These are phyloP conservation scores for Microsporum audouinii DNA, from an alignment of 2,329 filamentous ascomycete genomes.

Conservation along the genomic window DNA sequence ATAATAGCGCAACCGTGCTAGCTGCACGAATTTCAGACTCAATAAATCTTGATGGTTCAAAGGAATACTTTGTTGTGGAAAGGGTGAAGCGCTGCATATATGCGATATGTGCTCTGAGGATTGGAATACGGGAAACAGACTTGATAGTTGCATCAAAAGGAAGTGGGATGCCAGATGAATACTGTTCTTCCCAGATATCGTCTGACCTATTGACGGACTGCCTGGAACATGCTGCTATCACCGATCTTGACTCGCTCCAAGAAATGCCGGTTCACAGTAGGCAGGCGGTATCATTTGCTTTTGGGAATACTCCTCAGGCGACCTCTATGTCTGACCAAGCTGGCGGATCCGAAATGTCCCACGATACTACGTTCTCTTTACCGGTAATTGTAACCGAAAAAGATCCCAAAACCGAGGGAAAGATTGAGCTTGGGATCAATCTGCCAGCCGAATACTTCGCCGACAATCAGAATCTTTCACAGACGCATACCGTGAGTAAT, in stretches of 20 bases:
- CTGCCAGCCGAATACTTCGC: background rate
- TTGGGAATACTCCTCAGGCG: constrained; percentile 13
- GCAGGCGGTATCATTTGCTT: constrained; percentile 23
- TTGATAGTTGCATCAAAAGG: constrained; percentile 29
- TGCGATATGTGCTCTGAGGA: constrained; percentile 27
- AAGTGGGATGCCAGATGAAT: constrained; percentile 14
- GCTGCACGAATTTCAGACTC: constrained; percentile 20
- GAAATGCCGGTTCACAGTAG: constrained; percentile 17
- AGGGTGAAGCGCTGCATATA: constrained; percentile 31
- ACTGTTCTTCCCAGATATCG: background rate
- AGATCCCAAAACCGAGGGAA: background rate
- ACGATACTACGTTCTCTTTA: background rate
- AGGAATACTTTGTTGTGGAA: constrained; percentile 30
- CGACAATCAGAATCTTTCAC: background rate
- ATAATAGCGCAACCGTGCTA: constrained; percentile 23
- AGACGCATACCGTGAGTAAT: background rate
- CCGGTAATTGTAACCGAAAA: background rate
- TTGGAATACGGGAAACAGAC: constrained; percentile 29
- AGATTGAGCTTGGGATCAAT: background rate
- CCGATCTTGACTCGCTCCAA: constrained; percentile 19
- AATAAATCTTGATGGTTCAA: background rate
- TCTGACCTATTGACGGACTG: background rate
- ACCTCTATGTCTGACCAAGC: background rate
- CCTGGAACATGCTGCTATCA: constrained; percentile 26
- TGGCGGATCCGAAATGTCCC: background rate